phyloP scores from a whole-genome alignment of 306 rosid species.

The Trifolium dubium region DNA sequence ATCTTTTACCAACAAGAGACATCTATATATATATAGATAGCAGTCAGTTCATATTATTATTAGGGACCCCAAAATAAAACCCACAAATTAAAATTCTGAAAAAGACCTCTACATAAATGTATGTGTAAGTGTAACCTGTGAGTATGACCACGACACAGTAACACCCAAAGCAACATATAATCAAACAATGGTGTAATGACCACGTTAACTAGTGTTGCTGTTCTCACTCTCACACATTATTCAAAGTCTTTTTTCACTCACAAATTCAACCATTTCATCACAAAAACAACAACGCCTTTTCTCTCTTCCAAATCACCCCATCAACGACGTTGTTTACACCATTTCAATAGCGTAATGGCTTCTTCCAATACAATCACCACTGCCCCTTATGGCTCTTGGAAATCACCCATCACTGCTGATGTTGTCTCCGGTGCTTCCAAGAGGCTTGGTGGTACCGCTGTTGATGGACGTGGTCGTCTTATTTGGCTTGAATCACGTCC shows the following conservation, averaged over 20 bases:
- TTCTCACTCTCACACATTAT: conserved; percentile 16
- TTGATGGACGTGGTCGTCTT: conserved; percentile 69
- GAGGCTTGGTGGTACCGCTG: conserved; percentile 77
- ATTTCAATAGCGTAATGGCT: conserved; percentile 49
- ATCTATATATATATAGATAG: too few species aligned
- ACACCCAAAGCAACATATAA: not conserved
- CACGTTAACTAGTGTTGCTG: conserved; percentile 8
- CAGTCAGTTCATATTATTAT: too few species aligned
- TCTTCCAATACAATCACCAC: conserved; percentile 45
- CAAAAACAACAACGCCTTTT: not conserved
- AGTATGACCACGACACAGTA: not conserved
- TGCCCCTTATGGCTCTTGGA: conserved; percentile 93
- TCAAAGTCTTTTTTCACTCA: conserved; percentile 34
- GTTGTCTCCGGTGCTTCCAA: conserved; percentile 87
- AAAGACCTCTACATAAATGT: too few species aligned
- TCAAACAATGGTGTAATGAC: conserved; percentile 28
- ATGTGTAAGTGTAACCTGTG: too few species aligned
- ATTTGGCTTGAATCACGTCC: conserved; percentile 96
- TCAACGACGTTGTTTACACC: conserved; percentile 27
- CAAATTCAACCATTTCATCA: conserved; percentile 21
- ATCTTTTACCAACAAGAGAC: too few species aligned
- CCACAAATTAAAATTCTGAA: too few species aligned
- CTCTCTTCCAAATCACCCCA: conserved; percentile 11
- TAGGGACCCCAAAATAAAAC: too few species aligned
- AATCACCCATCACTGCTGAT: conserved; percentile 84